phyloP scores from a whole-genome alignment of 169 alveolate genomes.

The Amoebophrya sp. region DNA sequence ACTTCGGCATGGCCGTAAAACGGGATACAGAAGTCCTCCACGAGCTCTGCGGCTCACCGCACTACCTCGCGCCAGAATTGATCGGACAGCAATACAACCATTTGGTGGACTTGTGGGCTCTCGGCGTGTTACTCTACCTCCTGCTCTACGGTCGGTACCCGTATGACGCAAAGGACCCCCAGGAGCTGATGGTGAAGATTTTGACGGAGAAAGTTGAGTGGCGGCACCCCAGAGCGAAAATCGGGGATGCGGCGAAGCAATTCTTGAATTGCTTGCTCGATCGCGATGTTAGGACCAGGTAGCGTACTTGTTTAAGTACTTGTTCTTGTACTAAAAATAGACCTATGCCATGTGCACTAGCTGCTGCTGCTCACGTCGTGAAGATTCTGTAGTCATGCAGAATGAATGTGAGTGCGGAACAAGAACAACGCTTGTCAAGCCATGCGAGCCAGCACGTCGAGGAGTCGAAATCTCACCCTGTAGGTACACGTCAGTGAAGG shows the following conservation, averaged over 20 bases:
- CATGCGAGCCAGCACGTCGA: no score
- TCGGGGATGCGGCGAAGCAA: not conserved
- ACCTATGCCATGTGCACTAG: no score
- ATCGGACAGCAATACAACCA: slow-evolving; percentile 47
- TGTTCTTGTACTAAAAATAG: no score
- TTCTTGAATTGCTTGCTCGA: not conserved
- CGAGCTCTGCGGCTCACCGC: slow-evolving; percentile 49
- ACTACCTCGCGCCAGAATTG: slow-evolving; percentile 51
- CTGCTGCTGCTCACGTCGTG: no score
- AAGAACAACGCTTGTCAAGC: no score
- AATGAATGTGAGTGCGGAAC: no score
- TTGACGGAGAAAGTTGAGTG: not conserved
- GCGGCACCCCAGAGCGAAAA: not conserved
- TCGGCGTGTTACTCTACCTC: slow-evolving; percentile 49
- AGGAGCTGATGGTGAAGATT: not conserved
- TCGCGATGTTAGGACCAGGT: not conserved
- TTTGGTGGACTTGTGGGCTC: slow-evolving; percentile 48
- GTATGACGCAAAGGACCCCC: slow-evolving; percentile 8
- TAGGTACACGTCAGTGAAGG: not conserved
- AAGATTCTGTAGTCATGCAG: no score
- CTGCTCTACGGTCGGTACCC: slow-evolving; percentile 44
- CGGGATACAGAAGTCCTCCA: not conserved
- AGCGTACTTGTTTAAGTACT: no score
- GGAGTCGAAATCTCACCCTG: no score
- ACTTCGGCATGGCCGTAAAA: slow-evolving; percentile 47